These are phyloP conservation scores for Nitzschia sp. DNA, from an alignment of 108 stramenopile species.

Conservation along the genomic window DNA sequence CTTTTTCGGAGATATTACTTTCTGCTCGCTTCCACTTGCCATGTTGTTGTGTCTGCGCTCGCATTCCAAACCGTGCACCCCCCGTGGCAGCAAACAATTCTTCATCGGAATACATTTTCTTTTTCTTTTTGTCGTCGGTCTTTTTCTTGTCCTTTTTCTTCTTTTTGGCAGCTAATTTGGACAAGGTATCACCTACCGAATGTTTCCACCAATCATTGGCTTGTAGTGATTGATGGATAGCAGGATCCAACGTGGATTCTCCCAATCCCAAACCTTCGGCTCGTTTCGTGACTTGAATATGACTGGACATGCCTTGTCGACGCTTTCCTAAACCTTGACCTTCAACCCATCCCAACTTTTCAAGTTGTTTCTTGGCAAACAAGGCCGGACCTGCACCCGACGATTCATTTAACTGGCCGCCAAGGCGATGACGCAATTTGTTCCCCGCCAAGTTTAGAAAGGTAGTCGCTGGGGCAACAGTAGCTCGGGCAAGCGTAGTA, in stretches of 20 bases:
- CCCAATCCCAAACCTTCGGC: slow-evolving; percentile 70
- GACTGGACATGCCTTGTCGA: slow-evolving; percentile 75
- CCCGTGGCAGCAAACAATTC: slow-evolving; percentile 91
- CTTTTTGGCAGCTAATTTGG: slow-evolving; percentile 48
- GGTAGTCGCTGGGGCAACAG: background rate
- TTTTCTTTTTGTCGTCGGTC: slow-evolving; percentile 35
- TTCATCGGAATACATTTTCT: slow-evolving; percentile 70
- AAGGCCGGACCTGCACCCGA: slow-evolving; percentile 42
- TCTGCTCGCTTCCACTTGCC: slow-evolving; percentile 89
- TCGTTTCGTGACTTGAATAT: slow-evolving; percentile 79
- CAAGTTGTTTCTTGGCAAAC: slow-evolving; percentile 76
- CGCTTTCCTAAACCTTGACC: slow-evolving; percentile 90
- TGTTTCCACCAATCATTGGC: slow-evolving; percentile 87
- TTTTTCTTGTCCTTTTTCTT: slow-evolving; percentile 43
- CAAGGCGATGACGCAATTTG: slow-evolving; percentile 60
- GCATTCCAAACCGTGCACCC: slow-evolving; percentile 84
- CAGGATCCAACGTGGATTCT: slow-evolving; percentile 36
- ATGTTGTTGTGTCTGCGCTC: slow-evolving; percentile 71
- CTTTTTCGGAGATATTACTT: slow-evolving; percentile 23
- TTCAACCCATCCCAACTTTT: slow-evolving; percentile 91
- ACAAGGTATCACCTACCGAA: slow-evolving; percentile 73
- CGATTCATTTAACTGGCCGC: slow-evolving; percentile 62
- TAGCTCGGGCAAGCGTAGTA: background rate
- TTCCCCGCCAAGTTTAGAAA: slow-evolving; percentile 41
- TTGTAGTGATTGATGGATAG: slow-evolving; percentile 17